Percentiles rank a stretch among this genome's conserved stretches.
These are phyloP conservation scores for Sphagnum tenellum DNA, from an alignment of 225 moss, liverwort and hornwort species.

Conservation along the genomic window DNA sequence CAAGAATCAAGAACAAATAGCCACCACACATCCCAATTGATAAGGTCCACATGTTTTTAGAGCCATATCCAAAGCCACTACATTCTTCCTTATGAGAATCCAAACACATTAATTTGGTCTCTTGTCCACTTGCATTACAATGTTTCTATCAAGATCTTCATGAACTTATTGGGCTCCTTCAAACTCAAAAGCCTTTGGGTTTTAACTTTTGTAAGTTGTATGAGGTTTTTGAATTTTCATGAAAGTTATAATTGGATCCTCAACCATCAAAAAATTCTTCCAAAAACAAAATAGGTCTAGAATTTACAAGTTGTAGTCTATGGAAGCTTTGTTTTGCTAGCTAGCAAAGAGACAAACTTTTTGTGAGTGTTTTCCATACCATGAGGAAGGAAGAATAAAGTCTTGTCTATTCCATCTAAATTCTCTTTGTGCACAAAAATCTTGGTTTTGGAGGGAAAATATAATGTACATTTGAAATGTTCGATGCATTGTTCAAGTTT, in stretches of 20 bases:
- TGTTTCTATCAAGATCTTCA: slow-evolving; percentile 9
- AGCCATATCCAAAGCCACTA: slow-evolving; percentile 11
- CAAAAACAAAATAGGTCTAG: slow-evolving; percentile 15
- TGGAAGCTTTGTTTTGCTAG: slow-evolving; percentile 13
- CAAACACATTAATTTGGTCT: slow-evolving; percentile 10
- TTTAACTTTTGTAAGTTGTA: slow-evolving; percentile 5
- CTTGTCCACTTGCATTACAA: slow-evolving; percentile 10
- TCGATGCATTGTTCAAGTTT: too few relatives aligned
- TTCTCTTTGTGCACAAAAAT: slow-evolving; percentile 13
- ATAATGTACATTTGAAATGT: too few relatives aligned
- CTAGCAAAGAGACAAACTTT: slow-evolving; percentile 10
- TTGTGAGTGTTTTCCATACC: slow-evolving; percentile 15
- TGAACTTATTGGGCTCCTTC: slow-evolving; percentile 1
- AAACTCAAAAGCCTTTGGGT: slow-evolving; percentile 9
- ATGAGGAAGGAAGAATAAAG: slow-evolving; percentile 16
- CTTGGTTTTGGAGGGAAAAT: slow-evolving; percentile 10
- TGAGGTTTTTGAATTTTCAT: slow-evolving; percentile 5
- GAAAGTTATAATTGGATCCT: slow-evolving; percentile 12
- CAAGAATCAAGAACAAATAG: slow-evolving; percentile 11
- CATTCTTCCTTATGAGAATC: slow-evolving; percentile 17
- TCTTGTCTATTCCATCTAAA: slow-evolving; percentile 18
- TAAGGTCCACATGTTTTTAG: slow-evolving; percentile 10
- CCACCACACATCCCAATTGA: slow-evolving; percentile 19
- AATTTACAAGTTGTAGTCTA: slow-evolving; percentile 18
- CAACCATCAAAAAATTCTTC: slow-evolving; percentile 7